Evolutionary conservation across 805 yeast species (phyloP).

Genomic region (Cyberlindnera xylosilytica): DNA sequence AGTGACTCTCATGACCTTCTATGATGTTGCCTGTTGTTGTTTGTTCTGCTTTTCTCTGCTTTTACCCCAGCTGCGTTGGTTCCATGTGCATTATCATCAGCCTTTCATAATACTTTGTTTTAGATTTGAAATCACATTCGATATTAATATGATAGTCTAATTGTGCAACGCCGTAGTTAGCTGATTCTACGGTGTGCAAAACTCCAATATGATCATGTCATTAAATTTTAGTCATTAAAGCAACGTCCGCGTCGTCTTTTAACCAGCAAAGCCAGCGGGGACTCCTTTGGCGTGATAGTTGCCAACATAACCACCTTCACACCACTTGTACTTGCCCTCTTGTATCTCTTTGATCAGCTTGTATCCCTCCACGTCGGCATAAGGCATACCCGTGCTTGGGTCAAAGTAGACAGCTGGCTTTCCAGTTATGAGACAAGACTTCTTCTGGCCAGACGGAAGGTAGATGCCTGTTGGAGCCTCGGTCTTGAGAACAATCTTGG

Average conservation of each 20-base stretch:
- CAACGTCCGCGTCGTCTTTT: no score
- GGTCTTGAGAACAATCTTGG: conserved; percentile 53
- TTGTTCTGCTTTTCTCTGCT: not conserved
- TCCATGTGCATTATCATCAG: conserved; percentile 6
- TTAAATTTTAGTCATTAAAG: no score
- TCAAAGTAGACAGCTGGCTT: conserved; percentile 79
- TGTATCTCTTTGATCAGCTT: conserved; percentile 57
- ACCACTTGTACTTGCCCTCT: conserved; percentile 54
- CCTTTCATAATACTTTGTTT: not conserved
- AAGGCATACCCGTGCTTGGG: conserved; percentile 85
- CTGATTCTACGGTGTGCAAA: no score
- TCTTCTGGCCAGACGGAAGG: conserved; percentile 63
- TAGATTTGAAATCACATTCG: no score
- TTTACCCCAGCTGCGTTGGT: no score
- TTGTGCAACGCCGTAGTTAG: no score
- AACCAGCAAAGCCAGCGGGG: conserved; percentile 66
- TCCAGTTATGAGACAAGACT: conserved; percentile 75
- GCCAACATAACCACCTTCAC: conserved; percentile 46
- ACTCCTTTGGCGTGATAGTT: conserved; percentile 79
- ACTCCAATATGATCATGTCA: no score
- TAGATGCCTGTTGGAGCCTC: conserved; percentile 74
- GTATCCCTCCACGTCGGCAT: conserved; percentile 79
- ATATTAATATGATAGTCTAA: no score
- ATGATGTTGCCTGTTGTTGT: not conserved
- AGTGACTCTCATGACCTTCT: not conserved